Conservation (phyloP, 495 filamentous ascomycete genomes). For the Aspergillus leporis region DNA sequence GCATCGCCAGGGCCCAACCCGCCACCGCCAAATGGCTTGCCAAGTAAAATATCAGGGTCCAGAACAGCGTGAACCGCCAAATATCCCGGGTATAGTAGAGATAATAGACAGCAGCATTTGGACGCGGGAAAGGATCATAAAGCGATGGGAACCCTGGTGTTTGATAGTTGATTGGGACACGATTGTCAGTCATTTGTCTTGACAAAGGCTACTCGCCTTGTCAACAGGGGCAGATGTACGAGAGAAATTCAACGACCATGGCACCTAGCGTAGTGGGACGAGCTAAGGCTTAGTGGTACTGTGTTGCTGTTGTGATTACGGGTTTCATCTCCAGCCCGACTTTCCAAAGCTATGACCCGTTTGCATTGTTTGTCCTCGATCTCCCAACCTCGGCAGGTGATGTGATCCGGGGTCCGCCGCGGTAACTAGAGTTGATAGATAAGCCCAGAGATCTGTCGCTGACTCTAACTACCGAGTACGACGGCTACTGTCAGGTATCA, state of each 20-base stretch:
- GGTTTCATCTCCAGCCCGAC: neutral
- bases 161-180: conserved; percentile 64
- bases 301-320: neutral
- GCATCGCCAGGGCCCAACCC: conserved; percentile 71
- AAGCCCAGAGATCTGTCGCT: neutral
- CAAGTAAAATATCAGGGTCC: conserved; percentile 65
- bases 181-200: conserved; percentile 41
- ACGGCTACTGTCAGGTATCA: neutral
- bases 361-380: conserved; percentile 41
- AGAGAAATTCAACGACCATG: conserved; percentile 9
- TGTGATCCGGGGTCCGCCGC: conserved; percentile 39
- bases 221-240: conserved; percentile 8
- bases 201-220: neutral
- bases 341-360: conserved; percentile 19
- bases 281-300: conserved; percentile 3
- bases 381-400: conserved; percentile 43
- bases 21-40: conserved; percentile 55
- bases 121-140: conserved; percentile 68
- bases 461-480: neutral
- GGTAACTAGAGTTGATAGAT: conserved; percentile 18
- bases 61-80: conserved; percentile 88
- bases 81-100: conserved; percentile 80
- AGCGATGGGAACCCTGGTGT: conserved; percentile 85
- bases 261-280: conserved; percentile 2
- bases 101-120: conserved; percentile 54